Evolutionary conservation across 768 basidiomycete genomes (phyloP).

Genomic region (Fibroporia radiculosa): DNA sequence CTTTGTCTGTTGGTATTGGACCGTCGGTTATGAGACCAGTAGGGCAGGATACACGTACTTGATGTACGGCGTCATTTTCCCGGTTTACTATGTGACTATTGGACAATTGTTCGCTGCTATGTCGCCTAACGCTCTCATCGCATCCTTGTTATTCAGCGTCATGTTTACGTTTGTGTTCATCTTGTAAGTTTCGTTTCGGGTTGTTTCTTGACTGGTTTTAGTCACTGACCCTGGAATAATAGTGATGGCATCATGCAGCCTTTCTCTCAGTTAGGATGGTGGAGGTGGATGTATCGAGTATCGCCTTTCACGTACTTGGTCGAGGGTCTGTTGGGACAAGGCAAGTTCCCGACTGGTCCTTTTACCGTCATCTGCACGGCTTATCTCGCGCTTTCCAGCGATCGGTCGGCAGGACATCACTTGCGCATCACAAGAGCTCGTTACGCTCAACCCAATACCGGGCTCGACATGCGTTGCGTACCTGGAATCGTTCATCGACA

Average conservation of each 20-base stretch:
- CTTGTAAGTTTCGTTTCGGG: constrained; percentile 29
- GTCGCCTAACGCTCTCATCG: constrained; percentile 33
- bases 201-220: neutral
- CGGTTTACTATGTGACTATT: constrained; percentile 38
- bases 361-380: neutral
- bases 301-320: constrained; percentile 32
- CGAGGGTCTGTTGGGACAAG: constrained; percentile 32
- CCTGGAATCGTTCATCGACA: constrained; percentile 32
- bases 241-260: constrained; percentile 45
- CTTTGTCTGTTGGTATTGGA: constrained; percentile 44
- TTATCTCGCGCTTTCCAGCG: constrained; percentile 25
- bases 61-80: constrained; percentile 28
- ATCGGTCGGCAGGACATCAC: constrained; percentile 40
- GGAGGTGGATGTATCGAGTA: constrained; percentile 34
- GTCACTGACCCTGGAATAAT: neutral
- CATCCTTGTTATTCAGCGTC: constrained; percentile 30
- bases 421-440: constrained; percentile 59
- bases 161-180: constrained; percentile 34
- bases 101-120: constrained; percentile 30
- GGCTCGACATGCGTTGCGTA: constrained; percentile 42
- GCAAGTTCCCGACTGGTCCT: constrained; percentile 27
- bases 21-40: constrained; percentile 30
- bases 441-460: constrained; percentile 39
- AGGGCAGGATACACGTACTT: constrained; percentile 36
- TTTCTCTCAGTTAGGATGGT: constrained; percentile 34